phyloP scores from a whole-genome alignment of 2,329 filamentous ascomycete species.

The Emmonsiellopsis sp. region DNA sequence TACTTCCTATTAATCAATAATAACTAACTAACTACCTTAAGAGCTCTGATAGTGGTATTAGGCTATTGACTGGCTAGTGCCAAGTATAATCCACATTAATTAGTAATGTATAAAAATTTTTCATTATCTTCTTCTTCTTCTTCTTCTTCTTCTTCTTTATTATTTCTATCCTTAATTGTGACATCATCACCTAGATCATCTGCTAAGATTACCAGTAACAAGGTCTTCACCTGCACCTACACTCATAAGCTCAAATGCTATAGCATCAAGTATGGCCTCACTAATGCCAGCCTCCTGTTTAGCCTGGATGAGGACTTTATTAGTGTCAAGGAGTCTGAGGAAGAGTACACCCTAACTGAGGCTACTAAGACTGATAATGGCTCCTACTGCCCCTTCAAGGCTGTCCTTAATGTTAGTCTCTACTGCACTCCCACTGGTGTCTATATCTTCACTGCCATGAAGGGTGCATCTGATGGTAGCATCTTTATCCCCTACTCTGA shows the following conservation, averaged over 20 bases:
- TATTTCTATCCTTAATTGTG: slow-evolving; percentile 99
- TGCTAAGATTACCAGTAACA: slow-evolving; percentile 95
- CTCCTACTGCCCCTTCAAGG: slow-evolving; percentile 94
- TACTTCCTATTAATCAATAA: too few species aligned
- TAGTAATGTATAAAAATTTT: too few species aligned
- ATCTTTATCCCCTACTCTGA: slow-evolving; percentile 96
- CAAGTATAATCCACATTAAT: too few species aligned
- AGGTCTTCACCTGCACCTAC: slow-evolving; percentile 89
- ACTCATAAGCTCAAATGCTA: slow-evolving; percentile 96
- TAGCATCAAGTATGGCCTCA: slow-evolving; percentile 95
- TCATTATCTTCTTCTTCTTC: too few species aligned
- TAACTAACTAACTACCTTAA: too few species aligned
- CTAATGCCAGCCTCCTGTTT: slow-evolving; percentile 96
- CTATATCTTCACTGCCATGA: slow-evolving; percentile 98
- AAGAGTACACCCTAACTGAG: slow-evolving; percentile 94
- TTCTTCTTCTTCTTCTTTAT: too few species aligned
- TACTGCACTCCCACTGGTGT: slow-evolving; percentile 95
- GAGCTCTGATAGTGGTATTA: too few species aligned
- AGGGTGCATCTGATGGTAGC: slow-evolving; percentile 97
- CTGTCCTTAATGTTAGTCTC: slow-evolving; percentile 95
- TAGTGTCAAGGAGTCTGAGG: slow-evolving; percentile 93
- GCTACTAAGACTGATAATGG: slow-evolving; percentile 82
- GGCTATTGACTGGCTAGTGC: too few species aligned
- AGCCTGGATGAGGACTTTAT: slow-evolving; percentile 87
- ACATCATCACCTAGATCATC: slow-evolving; percentile 98